Percentiles rank a stretch among this genome's conserved stretches.
Conservation (phyloP, 2,329 filamentous ascomycete genomes). For the Cytospora chrysosperma region DNA sequence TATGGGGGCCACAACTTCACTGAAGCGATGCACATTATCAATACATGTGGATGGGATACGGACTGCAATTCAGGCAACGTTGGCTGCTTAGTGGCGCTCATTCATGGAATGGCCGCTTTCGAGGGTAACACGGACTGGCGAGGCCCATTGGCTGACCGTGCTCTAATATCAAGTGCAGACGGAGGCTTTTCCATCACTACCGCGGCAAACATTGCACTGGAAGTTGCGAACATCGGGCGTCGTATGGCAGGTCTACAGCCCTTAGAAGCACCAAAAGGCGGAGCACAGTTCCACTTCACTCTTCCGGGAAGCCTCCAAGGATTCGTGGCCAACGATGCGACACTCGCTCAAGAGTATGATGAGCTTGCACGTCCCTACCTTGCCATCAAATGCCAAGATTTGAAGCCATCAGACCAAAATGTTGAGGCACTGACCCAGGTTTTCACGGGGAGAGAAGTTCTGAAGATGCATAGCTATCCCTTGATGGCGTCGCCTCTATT, state of each 20-base stretch:
- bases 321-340: slow-evolving; percentile 25
- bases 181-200: slow-evolving; percentile 39
- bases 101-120: slow-evolving; percentile 34
- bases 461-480: slow-evolving; percentile 27
- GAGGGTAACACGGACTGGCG: slow-evolving; percentile 34
- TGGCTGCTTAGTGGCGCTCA: slow-evolving; percentile 37
- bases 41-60: slow-evolving; percentile 39
- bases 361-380: slow-evolving; percentile 9
- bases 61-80: slow-evolving; percentile 41
- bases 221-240: slow-evolving; percentile 33
- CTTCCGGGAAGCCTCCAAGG: slow-evolving; percentile 39
- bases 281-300: slow-evolving; percentile 38
- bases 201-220: slow-evolving; percentile 34
- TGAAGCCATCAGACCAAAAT: slow-evolving; percentile 5
- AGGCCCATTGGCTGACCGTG: slow-evolving; percentile 36
- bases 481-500: slow-evolving; percentile 31
- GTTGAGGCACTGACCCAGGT: slow-evolving; percentile 30
- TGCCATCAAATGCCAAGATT: not conserved
- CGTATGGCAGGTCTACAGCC: slow-evolving; percentile 27
- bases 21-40: slow-evolving; percentile 37
- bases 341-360: slow-evolving; percentile 5
- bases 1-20: slow-evolving; percentile 34
- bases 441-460: slow-evolving; percentile 29
- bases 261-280: slow-evolving; percentile 32
- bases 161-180: slow-evolving; percentile 37